Evolutionary conservation across 495 filamentous ascomycete species (phyloP), one percentile per base, ranked within the genome.

Genomic region (Podospora pseudocomata): DNA sequence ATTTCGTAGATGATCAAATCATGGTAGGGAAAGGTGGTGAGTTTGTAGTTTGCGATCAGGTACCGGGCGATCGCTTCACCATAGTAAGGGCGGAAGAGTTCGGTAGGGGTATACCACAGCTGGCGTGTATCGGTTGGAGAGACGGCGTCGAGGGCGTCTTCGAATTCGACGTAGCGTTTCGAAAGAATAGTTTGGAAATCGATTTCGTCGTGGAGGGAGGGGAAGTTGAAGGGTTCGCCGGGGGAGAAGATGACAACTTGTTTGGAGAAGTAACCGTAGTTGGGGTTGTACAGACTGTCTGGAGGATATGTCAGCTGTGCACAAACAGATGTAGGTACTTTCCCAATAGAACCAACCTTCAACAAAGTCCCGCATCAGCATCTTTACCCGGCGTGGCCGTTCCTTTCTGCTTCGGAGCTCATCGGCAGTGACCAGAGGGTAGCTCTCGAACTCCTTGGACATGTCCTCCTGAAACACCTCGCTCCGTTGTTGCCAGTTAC

Each of bases 1-100:
- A 99, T 93, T 78, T 99, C 95, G 85, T 97, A 99, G 74, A 99
- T 97, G 68, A 96, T 92, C 61, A 99, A 87, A 81, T 99, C 95
- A 79, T 96, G 89, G 83, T 97, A 97, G 6, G 95, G 96, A 79
- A 94, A 97, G 26, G 92, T 87, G 28, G 91, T 91, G 74, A 97
- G 86, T 77, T 94, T 92, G 85, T 99, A 99, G 81, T 99, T 97
- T 65, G 91, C 88, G 64, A 98, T 86, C 5, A 99, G 87, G 74
- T 98, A 98, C 30, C 93, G 89, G 3, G 94, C 93, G 71, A 99
- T 93, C 4, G 96, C 91, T 81, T 98, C 94, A 67, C 95, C 96
- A 77, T 99, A 99, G 79, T 95, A 95, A 2, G 95, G 95, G 64
- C 91, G 87, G 79, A 99, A 99, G 0, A 99, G 86, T 79, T 99